Evolutionary conservation across 345 rosid species (phyloP).

Genomic region (Eucalyptus curtisii): DNA sequence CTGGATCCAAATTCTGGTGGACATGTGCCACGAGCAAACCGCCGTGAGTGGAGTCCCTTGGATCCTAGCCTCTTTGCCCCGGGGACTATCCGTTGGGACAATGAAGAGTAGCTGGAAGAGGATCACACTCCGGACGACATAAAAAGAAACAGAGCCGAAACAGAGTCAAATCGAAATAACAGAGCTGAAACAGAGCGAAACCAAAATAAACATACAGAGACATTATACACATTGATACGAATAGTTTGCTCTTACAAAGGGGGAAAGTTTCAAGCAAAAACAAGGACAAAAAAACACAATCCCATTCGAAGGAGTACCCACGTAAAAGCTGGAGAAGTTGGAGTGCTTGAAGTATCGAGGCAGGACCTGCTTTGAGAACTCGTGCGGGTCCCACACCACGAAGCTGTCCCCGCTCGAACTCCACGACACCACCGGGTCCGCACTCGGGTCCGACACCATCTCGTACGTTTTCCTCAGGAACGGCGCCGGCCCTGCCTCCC

Average conservation of each 20-base stretch:
- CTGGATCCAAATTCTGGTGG: too few relatives aligned
- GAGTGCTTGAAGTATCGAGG: slow-evolving; percentile 62
- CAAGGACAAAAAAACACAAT: background rate
- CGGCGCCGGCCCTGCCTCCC: background rate
- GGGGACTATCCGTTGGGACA: background rate
- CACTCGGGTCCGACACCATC: background rate
- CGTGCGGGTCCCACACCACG: slow-evolving; percentile 35
- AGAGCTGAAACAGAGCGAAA: background rate
- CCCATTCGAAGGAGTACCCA: background rate
- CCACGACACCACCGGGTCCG: slow-evolving; percentile 7
- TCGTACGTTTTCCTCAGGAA: background rate
- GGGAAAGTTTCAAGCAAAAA: background rate
- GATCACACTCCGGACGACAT: background rate
- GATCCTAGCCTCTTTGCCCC: background rate
- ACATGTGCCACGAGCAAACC: too few relatives aligned
- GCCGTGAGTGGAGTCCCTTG: background rate
- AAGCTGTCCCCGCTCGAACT: slow-evolving; percentile 26
- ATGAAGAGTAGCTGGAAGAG: too few relatives aligned
- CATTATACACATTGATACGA: background rate
- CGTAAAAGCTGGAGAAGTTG: slow-evolving; percentile 61
- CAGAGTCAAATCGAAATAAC: background rate
- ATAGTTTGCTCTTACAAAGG: background rate
- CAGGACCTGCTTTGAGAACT: slow-evolving; percentile 24
- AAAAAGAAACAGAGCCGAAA: background rate
- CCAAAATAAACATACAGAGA: background rate